These are phyloP conservation scores for Aspergillus carlsbadensis DNA, from an alignment of 495 filamentous ascomycete genomes.

Conservation along the genomic window DNA sequence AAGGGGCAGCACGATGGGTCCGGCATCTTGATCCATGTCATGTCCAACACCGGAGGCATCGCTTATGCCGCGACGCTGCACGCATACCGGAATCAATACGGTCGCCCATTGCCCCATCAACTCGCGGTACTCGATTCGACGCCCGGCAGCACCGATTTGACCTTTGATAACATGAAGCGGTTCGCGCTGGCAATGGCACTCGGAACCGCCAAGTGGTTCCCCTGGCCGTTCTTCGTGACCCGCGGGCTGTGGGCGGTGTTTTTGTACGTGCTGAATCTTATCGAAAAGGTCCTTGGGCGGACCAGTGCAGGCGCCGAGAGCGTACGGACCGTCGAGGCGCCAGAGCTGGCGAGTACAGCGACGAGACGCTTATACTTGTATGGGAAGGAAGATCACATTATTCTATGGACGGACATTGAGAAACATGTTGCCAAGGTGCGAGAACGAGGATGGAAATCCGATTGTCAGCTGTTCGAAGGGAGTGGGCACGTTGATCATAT, in stretches of 20 bases:
- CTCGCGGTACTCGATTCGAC: slow-evolving; percentile 2
- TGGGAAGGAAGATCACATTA: slow-evolving; percentile 55
- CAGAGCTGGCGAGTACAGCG: slow-evolving; percentile 7
- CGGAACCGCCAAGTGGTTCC: slow-evolving; percentile 44
- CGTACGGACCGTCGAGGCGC: neutral
- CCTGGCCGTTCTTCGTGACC: slow-evolving; percentile 49
- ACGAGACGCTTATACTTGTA: slow-evolving; percentile 47
- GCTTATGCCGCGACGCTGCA: slow-evolving; percentile 1
- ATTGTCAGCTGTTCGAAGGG: slow-evolving; percentile 49
- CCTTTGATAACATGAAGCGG: slow-evolving; percentile 38
- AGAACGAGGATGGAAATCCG: slow-evolving; percentile 39
- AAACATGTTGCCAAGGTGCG: slow-evolving; percentile 44
- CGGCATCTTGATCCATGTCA: slow-evolving; percentile 8
- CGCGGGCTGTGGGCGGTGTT: slow-evolving; percentile 42
- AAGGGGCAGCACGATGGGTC: slow-evolving; percentile 20
- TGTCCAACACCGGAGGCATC: slow-evolving; percentile 9
- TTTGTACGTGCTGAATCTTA: slow-evolving; percentile 15
- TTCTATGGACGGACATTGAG: slow-evolving; percentile 53
- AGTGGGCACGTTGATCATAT: slow-evolving; percentile 57
- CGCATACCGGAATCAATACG: neutral
- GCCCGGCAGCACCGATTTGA: neutral
- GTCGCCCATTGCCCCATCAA: neutral
- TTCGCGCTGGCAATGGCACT: slow-evolving; percentile 55
- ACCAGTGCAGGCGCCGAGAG: neutral
- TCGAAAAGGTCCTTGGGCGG: neutral